Conservation (phyloP, 2,329 filamentous ascomycete species). For the Trichoderma harzianum region DNA sequence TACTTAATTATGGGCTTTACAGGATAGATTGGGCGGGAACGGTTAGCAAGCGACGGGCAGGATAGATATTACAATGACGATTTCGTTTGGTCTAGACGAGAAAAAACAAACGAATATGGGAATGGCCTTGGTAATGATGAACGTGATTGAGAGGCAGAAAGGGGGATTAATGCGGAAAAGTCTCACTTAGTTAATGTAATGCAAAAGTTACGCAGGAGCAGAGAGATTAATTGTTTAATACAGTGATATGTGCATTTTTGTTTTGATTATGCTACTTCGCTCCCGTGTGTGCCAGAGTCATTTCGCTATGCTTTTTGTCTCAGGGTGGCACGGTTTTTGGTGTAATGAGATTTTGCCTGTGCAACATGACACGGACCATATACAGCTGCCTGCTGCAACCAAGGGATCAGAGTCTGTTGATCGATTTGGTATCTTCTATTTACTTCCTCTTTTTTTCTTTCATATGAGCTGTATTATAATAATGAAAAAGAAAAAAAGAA, state of each 20-base stretch:
- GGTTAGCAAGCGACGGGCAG: not conserved
- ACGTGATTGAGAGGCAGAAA: not conserved
- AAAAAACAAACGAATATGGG: not conserved
- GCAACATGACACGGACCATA: not conserved
- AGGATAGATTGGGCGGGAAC: slow-evolving; percentile 7
- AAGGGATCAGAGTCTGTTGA: not conserved
- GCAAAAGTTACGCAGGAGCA: not conserved
- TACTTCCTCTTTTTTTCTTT: not conserved
- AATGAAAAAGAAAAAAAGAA: not conserved
- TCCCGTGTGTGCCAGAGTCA: not conserved
- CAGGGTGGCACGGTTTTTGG: not conserved
- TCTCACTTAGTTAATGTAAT: not conserved
- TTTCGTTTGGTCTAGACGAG: not conserved
- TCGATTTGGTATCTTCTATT: not conserved
- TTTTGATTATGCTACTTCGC: not conserved
- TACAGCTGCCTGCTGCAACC: not conserved
- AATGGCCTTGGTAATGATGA: not conserved
- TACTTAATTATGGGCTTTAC: not conserved
- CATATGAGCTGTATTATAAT: not conserved
- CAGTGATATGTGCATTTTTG: not conserved
- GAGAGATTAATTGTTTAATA: not conserved
- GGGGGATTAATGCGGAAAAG: not conserved
- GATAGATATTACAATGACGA: slow-evolving; percentile 5
- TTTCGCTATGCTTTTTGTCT: not conserved
- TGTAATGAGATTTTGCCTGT: not conserved